Percentiles rank a stretch among this genome's conserved stretches.
Evolutionary conservation across 805 yeast species (phyloP).

Genomic region (Lachancea dasiensis): DNA sequence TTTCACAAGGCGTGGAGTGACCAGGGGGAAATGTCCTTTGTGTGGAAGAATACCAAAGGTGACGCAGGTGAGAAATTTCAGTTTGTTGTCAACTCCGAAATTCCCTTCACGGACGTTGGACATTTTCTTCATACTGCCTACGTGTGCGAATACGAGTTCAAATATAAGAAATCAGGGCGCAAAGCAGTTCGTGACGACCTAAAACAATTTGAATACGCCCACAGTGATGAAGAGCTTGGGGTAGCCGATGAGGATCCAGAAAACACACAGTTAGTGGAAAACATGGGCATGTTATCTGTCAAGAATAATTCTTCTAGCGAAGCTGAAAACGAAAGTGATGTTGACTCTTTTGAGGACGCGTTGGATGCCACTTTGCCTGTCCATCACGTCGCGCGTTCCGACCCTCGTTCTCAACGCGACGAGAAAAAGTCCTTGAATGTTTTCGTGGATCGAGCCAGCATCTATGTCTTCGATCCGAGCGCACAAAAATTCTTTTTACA

Average conservation of each 20-base stretch:
- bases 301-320: constrained; percentile 7
- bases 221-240: constrained; percentile 16
- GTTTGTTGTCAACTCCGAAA: constrained; percentile 60
- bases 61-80: constrained; percentile 81
- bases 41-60: constrained; percentile 83
- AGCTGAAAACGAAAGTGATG: constrained; percentile 13
- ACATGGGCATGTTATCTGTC: constrained; percentile 2
- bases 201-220: constrained; percentile 34
- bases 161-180: constrained; percentile 50
- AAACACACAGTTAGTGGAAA: constrained; percentile 1
- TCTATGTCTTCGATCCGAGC: constrained; percentile 54
- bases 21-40: constrained; percentile 52
- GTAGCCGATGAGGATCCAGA: constrained; percentile 12
- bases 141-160: constrained; percentile 71
- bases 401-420: too few relatives aligned
- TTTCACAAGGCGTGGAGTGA: constrained; percentile 47
- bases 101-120: constrained; percentile 46
- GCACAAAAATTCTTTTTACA: constrained; percentile 44
- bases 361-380: too few relatives aligned
- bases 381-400: too few relatives aligned
- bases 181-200: constrained; percentile 44
- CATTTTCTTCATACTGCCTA: constrained; percentile 56
- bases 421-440: constrained; percentile 14
- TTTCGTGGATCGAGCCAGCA: constrained; percentile 33
- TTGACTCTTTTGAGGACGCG: constrained; percentile 14